These are phyloP conservation scores for Boletus rubroflammeus DNA, from an alignment of 768 basidiomycete species.

Conservation along the genomic window DNA sequence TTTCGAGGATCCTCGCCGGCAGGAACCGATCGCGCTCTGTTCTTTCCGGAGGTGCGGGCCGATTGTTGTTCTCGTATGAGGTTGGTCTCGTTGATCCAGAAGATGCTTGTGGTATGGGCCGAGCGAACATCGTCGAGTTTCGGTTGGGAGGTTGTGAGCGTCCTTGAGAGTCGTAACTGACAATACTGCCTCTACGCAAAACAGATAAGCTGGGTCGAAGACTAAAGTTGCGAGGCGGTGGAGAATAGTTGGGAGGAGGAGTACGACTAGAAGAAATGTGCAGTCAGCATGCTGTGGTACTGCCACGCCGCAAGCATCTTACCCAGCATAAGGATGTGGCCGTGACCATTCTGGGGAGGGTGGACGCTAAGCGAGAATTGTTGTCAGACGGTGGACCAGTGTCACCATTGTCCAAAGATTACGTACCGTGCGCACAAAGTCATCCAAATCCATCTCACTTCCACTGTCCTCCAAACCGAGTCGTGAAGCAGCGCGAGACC, in stretches of 20 bases:
- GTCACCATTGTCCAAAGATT: neutral
- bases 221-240: conserved; percentile 16
- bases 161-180: conserved; percentile 1
- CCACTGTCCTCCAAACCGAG: conserved; percentile 23
- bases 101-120: conserved; percentile 6
- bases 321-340: conserved; percentile 27
- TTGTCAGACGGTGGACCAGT: conserved; percentile 7
- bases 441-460: conserved; percentile 28
- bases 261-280: conserved; percentile 17
- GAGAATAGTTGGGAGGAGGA: conserved; percentile 21
- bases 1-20: conserved; percentile 21
- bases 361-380: conserved; percentile 15
- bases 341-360: conserved; percentile 26
- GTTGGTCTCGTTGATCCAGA: conserved; percentile 9
- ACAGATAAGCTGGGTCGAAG: conserved; percentile 14
- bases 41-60: conserved; percentile 13
- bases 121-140: conserved; percentile 6
- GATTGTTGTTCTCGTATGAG: conserved; percentile 15
- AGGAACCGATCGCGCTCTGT: conserved; percentile 25
- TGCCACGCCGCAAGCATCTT: neutral
- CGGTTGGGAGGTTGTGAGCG: conserved; percentile 13
- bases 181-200: conserved; percentile 11
- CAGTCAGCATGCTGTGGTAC: neutral
- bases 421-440: conserved; percentile 15
- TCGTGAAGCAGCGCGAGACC: conserved; percentile 12